Conservation (phyloP, 169 alveolate genomes). For the Eimeria praecox region DNA sequence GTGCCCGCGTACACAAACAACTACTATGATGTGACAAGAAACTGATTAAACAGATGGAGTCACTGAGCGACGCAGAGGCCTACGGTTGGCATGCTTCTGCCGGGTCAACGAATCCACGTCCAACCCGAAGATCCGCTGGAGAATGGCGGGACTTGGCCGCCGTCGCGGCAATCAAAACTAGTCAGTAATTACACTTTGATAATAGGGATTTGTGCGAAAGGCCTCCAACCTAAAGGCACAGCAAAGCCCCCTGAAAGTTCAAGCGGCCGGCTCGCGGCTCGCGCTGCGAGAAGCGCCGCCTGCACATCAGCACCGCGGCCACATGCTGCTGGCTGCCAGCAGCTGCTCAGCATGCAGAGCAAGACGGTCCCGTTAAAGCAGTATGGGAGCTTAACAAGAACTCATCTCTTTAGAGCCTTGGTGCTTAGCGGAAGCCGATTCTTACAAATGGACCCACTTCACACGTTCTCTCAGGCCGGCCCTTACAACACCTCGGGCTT, state of each 20-base stretch:
- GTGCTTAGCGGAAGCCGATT: background rate
- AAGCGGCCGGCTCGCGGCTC: slow-evolving; percentile 79
- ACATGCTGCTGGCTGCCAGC: slow-evolving; percentile 81
- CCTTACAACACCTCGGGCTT: background rate
- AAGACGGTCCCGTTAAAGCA: background rate
- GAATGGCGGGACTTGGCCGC: slow-evolving; percentile 69
- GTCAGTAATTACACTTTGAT: slow-evolving; percentile 63
- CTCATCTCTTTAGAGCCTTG: slow-evolving; percentile 1
- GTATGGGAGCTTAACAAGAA: background rate
- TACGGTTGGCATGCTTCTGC: slow-evolving; percentile 77
- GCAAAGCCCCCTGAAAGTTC: slow-evolving; percentile 72
- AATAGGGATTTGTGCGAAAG: slow-evolving; percentile 51
- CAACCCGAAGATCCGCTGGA: slow-evolving; percentile 72
- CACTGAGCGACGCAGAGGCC: slow-evolving; percentile 77
- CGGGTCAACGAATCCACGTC: slow-evolving; percentile 80
- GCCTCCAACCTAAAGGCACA: slow-evolving; percentile 60
- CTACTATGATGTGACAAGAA: slow-evolving; percentile 76
- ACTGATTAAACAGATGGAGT: slow-evolving; percentile 73
- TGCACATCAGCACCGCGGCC: slow-evolving; percentile 81
- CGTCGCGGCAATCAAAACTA: slow-evolving; percentile 76
- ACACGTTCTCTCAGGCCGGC: slow-evolving; percentile 61
- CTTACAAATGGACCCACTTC: slow-evolving; percentile 1
- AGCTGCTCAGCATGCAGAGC: slow-evolving; percentile 74
- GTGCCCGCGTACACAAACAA: slow-evolving; percentile 67
- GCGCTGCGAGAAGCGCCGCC: slow-evolving; percentile 82